phyloP scores from a whole-genome alignment of 768 basidiomycete genomes.

The Lyophyllum semitale region DNA sequence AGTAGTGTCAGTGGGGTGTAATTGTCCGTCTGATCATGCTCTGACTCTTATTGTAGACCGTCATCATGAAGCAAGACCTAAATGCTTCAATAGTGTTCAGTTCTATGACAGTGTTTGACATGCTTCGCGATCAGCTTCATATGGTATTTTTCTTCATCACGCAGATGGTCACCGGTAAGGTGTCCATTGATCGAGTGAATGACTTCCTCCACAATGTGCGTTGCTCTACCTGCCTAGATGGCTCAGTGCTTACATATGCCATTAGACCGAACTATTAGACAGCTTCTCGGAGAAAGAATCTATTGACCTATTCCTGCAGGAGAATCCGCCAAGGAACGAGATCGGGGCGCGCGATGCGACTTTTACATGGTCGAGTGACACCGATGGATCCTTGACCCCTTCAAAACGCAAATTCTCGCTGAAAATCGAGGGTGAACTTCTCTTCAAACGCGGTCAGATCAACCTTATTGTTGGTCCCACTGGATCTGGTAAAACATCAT shows the following conservation, averaged over 20 bases:
- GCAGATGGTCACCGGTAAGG: conserved; percentile 44
- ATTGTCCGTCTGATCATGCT: not conserved
- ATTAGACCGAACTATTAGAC: conserved; percentile 51
- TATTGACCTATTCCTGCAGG: conserved; percentile 12
- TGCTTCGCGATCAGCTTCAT: conserved; percentile 54
- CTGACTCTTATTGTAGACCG: conserved; percentile 26
- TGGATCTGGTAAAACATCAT: conserved; percentile 63
- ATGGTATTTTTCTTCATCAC: conserved; percentile 32
- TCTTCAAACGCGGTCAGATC: conserved; percentile 53
- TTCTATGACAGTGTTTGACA: conserved; percentile 62
- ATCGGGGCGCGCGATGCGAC: conserved; percentile 56
- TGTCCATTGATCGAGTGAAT: conserved; percentile 60
- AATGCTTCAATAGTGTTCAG: conserved; percentile 50
- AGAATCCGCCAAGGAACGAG: conserved; percentile 20
- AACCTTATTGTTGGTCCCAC: conserved; percentile 66
- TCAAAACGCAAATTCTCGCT: conserved; percentile 51
- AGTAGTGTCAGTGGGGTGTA: conserved; percentile 10
- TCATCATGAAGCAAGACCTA: conserved; percentile 41
- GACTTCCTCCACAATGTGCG: conserved; percentile 41
- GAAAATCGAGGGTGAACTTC: conserved; percentile 50
- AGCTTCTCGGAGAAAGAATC: conserved; percentile 28
- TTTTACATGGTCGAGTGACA: conserved; percentile 56
- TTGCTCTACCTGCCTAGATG: not conserved
- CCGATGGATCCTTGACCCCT: conserved; percentile 35
- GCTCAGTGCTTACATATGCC: not conserved